Evolutionary conservation across 768 basidiomycete species (phyloP), one percentile per base, ranked within the genome.

Genomic region (Mycena olivaceomarginata): DNA sequence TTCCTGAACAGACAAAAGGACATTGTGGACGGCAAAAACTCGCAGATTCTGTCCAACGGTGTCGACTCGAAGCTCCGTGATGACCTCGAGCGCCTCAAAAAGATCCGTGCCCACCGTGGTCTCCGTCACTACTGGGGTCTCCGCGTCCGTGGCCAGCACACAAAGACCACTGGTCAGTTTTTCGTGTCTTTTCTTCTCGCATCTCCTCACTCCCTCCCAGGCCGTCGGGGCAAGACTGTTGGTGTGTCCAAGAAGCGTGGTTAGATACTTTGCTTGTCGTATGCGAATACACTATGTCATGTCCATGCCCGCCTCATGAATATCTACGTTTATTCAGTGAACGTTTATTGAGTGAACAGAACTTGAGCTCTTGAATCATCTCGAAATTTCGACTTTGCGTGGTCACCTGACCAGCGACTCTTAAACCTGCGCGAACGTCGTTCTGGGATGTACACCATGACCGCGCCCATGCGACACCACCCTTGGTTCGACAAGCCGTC

Each of bases 1-100:
- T 99, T 99, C 93, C 88, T 99, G 86, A 99, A 99, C 93, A 96
- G 98, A 88, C 98, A 99, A 87, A 96, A 96, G 87, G 98, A 99
- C 85, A 97, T 98, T 70, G 93, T 96, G 78, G 98, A 99, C 81
- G 98, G 98, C 85, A 99, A 99, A 89, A 94, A 97, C 89, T 93
- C 92, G 66, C 98, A 99, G 89, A 95, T 98, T 72, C 90, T 99
- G 71, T 98, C 98, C 75, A 99, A 99, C 89, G 93, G 92, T 80
- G 96, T 99, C 65, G 98, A 99, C 91, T 98, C 97, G 76, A 99
- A 99, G 89, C 91, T 99, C 80, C 96, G 98, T 88, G 98, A 99
- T 51, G 98, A 99, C 86, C 90, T 99, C 78, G 98, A 99, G 91
- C 92, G 98, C 72, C 88, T 99, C 87, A 99, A 99, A 94, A 99